These are phyloP conservation scores for Fonsecaea nubica DNA, from an alignment of 2,329 filamentous ascomycete species.

Conservation along the genomic window DNA sequence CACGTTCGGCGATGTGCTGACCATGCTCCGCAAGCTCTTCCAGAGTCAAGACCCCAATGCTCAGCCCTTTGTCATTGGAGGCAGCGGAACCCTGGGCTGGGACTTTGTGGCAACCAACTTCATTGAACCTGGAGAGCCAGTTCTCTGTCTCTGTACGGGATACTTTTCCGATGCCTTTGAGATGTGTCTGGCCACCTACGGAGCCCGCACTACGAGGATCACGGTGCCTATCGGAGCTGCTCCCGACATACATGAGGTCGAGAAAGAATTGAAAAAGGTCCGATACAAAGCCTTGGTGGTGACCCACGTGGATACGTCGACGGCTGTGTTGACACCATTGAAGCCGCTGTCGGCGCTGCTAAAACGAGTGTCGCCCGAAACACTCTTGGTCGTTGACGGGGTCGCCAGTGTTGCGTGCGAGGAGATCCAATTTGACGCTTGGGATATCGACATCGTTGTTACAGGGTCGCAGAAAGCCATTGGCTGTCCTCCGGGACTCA, in stretches of 20 bases:
- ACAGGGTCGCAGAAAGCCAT: slow-evolving; percentile 97
- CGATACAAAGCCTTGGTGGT: slow-evolving; percentile 92
- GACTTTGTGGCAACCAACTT: slow-evolving; percentile 92
- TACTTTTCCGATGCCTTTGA: slow-evolving; percentile 97
- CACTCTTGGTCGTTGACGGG: slow-evolving; percentile 88
- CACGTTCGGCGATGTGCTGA: slow-evolving; percentile 85
- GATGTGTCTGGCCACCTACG: slow-evolving; percentile 89
- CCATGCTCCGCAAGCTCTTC: slow-evolving; percentile 90
- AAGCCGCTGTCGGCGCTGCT: slow-evolving; percentile 82
- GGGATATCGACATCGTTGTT: slow-evolving; percentile 89
- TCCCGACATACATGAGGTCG: slow-evolving; percentile 83
- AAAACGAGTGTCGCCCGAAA: slow-evolving; percentile 84
- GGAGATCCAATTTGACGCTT: slow-evolving; percentile 93
- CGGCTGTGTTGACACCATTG: slow-evolving; percentile 90
- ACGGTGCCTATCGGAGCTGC: slow-evolving; percentile 86
- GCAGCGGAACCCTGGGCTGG: slow-evolving; percentile 95
- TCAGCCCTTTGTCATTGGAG: slow-evolving; percentile 91
- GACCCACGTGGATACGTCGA: slow-evolving; percentile 98
- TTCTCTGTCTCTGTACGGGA: slow-evolving; percentile 91
- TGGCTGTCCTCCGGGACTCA: slow-evolving; percentile 89
- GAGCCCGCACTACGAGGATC: slow-evolving; percentile 84
- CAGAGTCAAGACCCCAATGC: slow-evolving; percentile 80
- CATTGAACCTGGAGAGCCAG: slow-evolving; percentile 84
- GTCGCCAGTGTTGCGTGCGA: slow-evolving; percentile 96
- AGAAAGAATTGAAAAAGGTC: slow-evolving; percentile 84